These are phyloP conservation scores for Entomophthora muscae DNA, from an alignment of 371 early-diverging fungal genomes.

Conservation along the genomic window DNA sequence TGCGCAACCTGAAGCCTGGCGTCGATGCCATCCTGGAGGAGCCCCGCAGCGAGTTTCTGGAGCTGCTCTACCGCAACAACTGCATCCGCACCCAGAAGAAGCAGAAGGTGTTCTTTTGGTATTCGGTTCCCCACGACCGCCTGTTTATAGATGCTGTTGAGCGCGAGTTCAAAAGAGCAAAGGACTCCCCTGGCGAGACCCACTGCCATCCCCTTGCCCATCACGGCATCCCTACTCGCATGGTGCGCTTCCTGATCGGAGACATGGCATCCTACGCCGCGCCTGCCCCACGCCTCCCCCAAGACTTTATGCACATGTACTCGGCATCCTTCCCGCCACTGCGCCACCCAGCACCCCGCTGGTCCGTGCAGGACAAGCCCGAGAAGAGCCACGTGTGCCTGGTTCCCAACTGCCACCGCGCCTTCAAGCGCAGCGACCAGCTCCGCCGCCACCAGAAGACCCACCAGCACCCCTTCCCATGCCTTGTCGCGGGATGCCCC, in stretches of 20 bases:
- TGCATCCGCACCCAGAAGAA: slow-evolving; percentile 99
- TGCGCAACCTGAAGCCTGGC: slow-evolving; percentile 96
- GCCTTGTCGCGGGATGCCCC: neutral
- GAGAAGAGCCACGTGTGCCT: neutral
- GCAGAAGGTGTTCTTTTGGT: slow-evolving; percentile 99
- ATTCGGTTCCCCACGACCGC: slow-evolving; percentile 94
- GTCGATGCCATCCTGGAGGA: slow-evolving; percentile 91
- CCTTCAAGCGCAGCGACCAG: slow-evolving; percentile 2
- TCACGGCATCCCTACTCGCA: neutral
- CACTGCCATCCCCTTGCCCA: neutral
- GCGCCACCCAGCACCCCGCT: too few relatives aligned
- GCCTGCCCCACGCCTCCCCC: neutral
- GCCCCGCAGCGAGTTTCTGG: slow-evolving; percentile 89
- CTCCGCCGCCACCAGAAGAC: slow-evolving; percentile 3
- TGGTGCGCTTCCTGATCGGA: neutral
- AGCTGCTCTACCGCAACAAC: slow-evolving; percentile 92
- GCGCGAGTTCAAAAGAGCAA: slow-evolving; percentile 92
- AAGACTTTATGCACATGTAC: neutral
- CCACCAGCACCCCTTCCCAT: slow-evolving; percentile 3
- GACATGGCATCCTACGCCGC: neutral
- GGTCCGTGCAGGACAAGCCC: too few relatives aligned
- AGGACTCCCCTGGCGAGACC: neutral
- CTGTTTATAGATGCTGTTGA: slow-evolving; percentile 96
- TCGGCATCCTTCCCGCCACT: neutral
- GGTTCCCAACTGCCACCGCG: neutral